Conservation (phyloP, 345 rosid species). For the Eucalyptus viminalis region DNA sequence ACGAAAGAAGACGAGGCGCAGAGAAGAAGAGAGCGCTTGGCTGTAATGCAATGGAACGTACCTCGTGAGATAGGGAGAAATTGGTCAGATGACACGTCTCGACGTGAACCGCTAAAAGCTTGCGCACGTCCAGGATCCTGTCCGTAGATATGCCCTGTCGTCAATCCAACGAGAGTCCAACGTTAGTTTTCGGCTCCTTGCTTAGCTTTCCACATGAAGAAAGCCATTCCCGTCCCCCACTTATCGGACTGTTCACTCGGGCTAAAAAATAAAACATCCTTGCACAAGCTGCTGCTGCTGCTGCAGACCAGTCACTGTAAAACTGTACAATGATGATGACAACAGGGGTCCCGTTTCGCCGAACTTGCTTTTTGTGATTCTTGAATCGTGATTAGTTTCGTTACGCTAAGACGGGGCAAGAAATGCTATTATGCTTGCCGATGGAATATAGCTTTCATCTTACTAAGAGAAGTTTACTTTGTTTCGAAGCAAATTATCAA, state of each 20-base stretch:
- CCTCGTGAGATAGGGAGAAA: slow-evolving; percentile 78
- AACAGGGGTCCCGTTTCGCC: background rate
- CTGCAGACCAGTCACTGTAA: background rate
- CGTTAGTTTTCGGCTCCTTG: background rate
- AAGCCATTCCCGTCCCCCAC: background rate
- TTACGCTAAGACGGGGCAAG: background rate
- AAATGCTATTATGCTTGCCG: background rate
- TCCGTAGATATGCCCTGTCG: slow-evolving; percentile 90
- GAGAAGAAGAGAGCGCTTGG: background rate
- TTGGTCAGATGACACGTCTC: slow-evolving; percentile 88
- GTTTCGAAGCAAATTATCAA: background rate
- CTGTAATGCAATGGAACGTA: background rate
- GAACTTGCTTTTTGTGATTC: background rate
- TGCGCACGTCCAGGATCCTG: slow-evolving; percentile 81
- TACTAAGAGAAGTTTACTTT: background rate
- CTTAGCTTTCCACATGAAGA: background rate
- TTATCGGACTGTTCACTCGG: background rate
- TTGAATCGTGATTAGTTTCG: background rate
- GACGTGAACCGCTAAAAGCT: slow-evolving; percentile 64
- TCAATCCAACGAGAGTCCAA: background rate
- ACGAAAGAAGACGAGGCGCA: background rate
- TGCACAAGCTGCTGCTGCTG: background rate
- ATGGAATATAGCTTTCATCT: background rate
- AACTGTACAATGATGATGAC: background rate
- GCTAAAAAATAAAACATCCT: background rate